Conservation (phyloP, 192 early-diverging fungal species). For the Obelidium mucronatum region DNA sequence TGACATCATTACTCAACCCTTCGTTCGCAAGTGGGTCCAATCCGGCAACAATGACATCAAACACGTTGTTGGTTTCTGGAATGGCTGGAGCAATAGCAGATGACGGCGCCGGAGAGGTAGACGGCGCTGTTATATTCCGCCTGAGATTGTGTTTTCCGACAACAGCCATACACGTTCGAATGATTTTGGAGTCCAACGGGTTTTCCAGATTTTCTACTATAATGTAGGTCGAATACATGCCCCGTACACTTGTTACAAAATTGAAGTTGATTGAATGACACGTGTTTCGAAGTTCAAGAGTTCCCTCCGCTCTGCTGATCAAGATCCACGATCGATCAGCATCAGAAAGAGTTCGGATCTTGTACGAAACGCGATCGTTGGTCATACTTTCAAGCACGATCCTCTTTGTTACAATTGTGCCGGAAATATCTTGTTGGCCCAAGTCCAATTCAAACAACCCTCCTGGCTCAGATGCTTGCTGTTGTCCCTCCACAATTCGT, state of each 20-base stretch:
- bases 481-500: constrained; percentile 48
- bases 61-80: constrained; percentile 60
- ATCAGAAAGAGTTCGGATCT: constrained; percentile 63
- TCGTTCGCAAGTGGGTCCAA: constrained; percentile 34
- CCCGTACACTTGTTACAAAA: constrained; percentile 64
- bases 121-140: constrained; percentile 18
- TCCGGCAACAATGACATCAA: constrained; percentile 78
- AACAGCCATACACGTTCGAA: constrained; percentile 77
- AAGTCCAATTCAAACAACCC: constrained; percentile 79
- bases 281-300: constrained; percentile 59
- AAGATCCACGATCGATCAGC: constrained; percentile 71
- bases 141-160: constrained; percentile 60
- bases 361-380: constrained; percentile 64
- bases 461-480: constrained; percentile 54
- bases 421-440: constrained; percentile 78
- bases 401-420: constrained; percentile 64
- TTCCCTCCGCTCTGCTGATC: constrained; percentile 73
- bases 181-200: constrained; percentile 73
- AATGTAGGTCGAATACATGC: constrained; percentile 75
- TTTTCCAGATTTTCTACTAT: constrained; percentile 79
- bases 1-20: constrained; percentile 49
- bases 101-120: not conserved
- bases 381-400: constrained; percentile 67
- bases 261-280: constrained; percentile 68
- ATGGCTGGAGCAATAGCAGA: not conserved